Evolutionary conservation across 2,329 filamentous ascomycete genomes (phyloP).

Genomic region (Beauveria asiatica): DNA sequence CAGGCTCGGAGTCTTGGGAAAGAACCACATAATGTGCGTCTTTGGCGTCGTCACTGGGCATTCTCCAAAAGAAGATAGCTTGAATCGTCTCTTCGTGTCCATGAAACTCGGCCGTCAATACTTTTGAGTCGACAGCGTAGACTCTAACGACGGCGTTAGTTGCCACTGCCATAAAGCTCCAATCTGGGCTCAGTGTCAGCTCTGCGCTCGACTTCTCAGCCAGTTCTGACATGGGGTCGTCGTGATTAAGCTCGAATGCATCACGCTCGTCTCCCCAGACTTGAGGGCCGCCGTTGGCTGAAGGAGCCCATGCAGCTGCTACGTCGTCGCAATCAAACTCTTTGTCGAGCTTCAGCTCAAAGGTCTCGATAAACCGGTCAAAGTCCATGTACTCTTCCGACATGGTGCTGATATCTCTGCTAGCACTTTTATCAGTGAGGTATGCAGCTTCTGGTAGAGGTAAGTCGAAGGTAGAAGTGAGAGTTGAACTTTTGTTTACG

Average conservation of each 20-base stretch:
- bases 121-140: conserved; percentile 1
- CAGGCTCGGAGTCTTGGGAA: conserved; percentile 3
- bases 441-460: background rate
- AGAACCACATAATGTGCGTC: background rate
- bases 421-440: background rate
- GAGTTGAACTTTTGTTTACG: background rate
- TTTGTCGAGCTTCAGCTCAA: conserved; percentile 3
- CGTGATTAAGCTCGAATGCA: conserved; percentile 1
- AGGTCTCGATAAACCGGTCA: conserved; percentile 4
- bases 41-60: background rate
- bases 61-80: background rate
- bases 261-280: conserved; percentile 1
- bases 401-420: background rate
- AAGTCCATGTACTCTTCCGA: conserved; percentile 7
- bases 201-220: conserved; percentile 4
- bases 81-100: background rate
- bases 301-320: conserved; percentile 1
- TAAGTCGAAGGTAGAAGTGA: background rate
- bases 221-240: background rate
- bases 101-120: background rate
- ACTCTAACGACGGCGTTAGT: conserved; percentile 2
- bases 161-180: background rate
- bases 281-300: background rate
- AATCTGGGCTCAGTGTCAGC: background rate
- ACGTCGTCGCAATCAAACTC: conserved; percentile 1